These are phyloP conservation scores for Musa troglodytarum DNA, from an alignment of 176 grass and related monocot species.

Conservation along the genomic window DNA sequence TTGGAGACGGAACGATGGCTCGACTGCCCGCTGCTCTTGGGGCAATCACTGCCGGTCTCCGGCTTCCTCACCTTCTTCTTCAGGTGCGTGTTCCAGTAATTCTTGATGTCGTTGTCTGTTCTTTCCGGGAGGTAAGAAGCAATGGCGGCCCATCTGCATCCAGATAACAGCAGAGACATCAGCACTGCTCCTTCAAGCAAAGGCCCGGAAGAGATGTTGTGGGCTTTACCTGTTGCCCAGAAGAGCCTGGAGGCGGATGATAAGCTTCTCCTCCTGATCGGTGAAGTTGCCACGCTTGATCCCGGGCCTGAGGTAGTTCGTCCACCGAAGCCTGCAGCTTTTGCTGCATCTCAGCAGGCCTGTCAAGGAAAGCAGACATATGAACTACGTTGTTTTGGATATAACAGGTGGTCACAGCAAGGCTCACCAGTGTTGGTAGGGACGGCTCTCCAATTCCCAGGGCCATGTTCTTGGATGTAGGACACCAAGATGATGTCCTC, in stretches of 20 bases:
- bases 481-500: slow-evolving; percentile 87
- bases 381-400: too few species aligned
- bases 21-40: slow-evolving; percentile 7
- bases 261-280: slow-evolving; percentile 14
- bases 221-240: not conserved
- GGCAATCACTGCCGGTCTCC: not conserved
- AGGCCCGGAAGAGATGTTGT: too few species aligned
- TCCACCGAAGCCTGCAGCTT: slow-evolving; percentile 19
- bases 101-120: slow-evolving; percentile 99
- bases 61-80: slow-evolving; percentile 50
- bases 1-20: slow-evolving; percentile 42
- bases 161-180: not conserved
- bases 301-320: slow-evolving; percentile 9
- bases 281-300: slow-evolving; percentile 6
- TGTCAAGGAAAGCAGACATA: not conserved
- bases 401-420: too few species aligned
- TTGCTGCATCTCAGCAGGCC: slow-evolving; percentile 24
- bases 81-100: slow-evolving; percentile 97
- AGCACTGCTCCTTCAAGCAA: too few species aligned
- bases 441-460: slow-evolving; percentile 78
- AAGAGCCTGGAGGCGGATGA: slow-evolving; percentile 16
- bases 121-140: slow-evolving; percentile 89
- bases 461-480: slow-evolving; percentile 83
- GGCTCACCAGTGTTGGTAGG: slow-evolving; percentile 46
- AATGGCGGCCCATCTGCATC: slow-evolving; percentile 70